Conservation (phyloP, 2,329 filamentous ascomycete species). For the Whalleya microplaca region DNA sequence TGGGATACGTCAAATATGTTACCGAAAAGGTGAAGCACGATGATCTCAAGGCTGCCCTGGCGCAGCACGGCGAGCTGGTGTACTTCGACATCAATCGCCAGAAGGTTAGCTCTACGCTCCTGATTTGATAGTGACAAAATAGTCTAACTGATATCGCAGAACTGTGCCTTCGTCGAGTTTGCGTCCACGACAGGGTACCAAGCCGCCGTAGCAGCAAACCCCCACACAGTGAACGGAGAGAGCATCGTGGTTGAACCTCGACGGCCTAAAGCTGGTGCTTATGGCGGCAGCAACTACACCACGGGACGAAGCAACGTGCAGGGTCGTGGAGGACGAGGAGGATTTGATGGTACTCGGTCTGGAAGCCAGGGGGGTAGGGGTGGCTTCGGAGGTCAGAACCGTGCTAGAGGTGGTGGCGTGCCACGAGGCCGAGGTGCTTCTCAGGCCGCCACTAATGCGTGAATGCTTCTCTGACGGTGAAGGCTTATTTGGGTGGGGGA, state of each 20-base stretch:
- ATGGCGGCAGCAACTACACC: slow-evolving; percentile 70
- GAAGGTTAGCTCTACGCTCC: slow-evolving; percentile 66
- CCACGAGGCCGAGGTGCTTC: slow-evolving; percentile 65
- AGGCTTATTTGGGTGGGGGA: no score
- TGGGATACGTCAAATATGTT: slow-evolving; percentile 95
- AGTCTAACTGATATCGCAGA: slow-evolving; percentile 57
- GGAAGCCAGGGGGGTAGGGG: slow-evolving; percentile 68
- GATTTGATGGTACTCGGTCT: slow-evolving; percentile 61
- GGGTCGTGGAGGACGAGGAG: slow-evolving; percentile 66
- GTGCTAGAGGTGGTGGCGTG: slow-evolving; percentile 67
- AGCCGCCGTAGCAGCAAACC: slow-evolving; percentile 81
- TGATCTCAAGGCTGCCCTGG: slow-evolving; percentile 71
- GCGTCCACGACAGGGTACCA: slow-evolving; percentile 79
- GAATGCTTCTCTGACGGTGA: slow-evolving; percentile 21
- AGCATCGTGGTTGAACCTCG: slow-evolving; percentile 88
- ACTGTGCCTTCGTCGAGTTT: slow-evolving; percentile 97
- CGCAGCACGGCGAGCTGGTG: slow-evolving; percentile 71
- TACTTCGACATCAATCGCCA: slow-evolving; percentile 79
- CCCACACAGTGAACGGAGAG: slow-evolving; percentile 81
- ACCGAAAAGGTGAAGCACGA: slow-evolving; percentile 82
- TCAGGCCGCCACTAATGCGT: slow-evolving; percentile 57
- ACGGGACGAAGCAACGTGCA: slow-evolving; percentile 63
- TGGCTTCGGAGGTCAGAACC: slow-evolving; percentile 68
- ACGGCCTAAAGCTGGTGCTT: slow-evolving; percentile 73
- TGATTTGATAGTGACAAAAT: slow-evolving; percentile 16